phyloP scores from a whole-genome alignment of 2,329 filamentous ascomycete genomes.

The Fusarium kyushuense region DNA sequence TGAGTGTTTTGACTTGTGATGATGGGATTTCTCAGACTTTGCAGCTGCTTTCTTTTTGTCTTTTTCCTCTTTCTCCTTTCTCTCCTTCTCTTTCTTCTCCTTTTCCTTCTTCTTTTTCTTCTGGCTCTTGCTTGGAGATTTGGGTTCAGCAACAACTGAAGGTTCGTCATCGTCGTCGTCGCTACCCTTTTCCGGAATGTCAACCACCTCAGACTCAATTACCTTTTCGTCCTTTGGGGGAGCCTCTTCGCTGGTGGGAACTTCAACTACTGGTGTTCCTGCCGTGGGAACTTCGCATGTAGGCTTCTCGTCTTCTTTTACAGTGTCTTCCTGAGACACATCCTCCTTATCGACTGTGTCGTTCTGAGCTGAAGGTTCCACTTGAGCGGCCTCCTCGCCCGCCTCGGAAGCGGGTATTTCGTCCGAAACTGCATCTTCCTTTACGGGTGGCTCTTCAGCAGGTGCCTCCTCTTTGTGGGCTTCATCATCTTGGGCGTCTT shows the following conservation, averaged over 20 bases:
- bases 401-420: constrained; percentile 13
- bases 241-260: constrained; percentile 8
- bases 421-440: constrained; percentile 7
- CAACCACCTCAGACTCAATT: constrained; percentile 4
- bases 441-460: constrained; percentile 11
- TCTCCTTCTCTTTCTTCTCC: constrained; percentile 63
- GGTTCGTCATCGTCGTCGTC: constrained; percentile 28
- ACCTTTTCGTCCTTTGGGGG: not conserved
- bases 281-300: not conserved
- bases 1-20: constrained; percentile 40
- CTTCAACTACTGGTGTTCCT: constrained; percentile 10
- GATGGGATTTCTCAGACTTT: constrained; percentile 39
- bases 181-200: constrained; percentile 15
- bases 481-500: constrained; percentile 19
- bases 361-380: constrained; percentile 11
- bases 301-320: constrained; percentile 15
- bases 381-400: constrained; percentile 16
- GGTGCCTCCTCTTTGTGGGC: constrained; percentile 23
- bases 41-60: constrained; percentile 36
- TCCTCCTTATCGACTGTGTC: constrained; percentile 9
- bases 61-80: constrained; percentile 31
- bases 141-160: constrained; percentile 18
- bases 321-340: constrained; percentile 7
- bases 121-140: constrained; percentile 38
- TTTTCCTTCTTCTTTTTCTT: constrained; percentile 55